Evolutionary conservation across 768 basidiomycete species (phyloP), one percentile per base, ranked within the genome.

Genomic region (Leccinum variicolor): DNA sequence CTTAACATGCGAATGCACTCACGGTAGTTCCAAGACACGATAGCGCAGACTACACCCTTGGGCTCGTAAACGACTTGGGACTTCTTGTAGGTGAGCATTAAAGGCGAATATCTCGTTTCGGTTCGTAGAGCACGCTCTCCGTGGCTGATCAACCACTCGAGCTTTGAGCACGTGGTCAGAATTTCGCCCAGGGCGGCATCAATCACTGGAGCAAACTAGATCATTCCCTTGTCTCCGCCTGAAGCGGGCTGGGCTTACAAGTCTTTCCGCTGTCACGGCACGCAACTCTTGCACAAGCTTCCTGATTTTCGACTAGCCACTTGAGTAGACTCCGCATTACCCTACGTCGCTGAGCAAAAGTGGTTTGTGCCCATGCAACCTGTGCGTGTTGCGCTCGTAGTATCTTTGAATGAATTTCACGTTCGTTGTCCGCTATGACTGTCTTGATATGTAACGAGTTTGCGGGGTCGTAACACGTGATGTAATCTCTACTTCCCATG

Each of bases 11-110:
- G n/a, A 45, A 72, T 31, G 25, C 10, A 64, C 82, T 50, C 66
- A 94, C 92, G 92, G 70, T 94, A 94, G 65, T 94, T 94, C 92
- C 94, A 98, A 0, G 93, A 95, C 4, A 98, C 94, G 57, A 96
- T 88, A 3, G 86, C 97, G 47, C 90, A 87, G 14, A 97, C 91
- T 1, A 96, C 90, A 25, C 97, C 97, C 21, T 94, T 81, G 19
- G 96, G 96, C 62, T 97, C 92, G 67, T 92, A 96, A 64, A 90
- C 73, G 23, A 95, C 86, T 66, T 86, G 78, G 1, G 88, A 86
- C 41, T 78, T 82, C 74, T 94, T 94, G 76, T 94, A 90, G 45
- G 74, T 79, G 60, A 92, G 74, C 71, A 92, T 77, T 43, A 87
- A 73, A 66, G 87, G 88, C 31, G 79, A 78, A 36, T 78, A 77